A percentile compares a stretch with the other conserved stretches of the same genome.
Conservation (phyloP, 2,329 filamentous ascomycete genomes). For the Apiospora hydei region DNA sequence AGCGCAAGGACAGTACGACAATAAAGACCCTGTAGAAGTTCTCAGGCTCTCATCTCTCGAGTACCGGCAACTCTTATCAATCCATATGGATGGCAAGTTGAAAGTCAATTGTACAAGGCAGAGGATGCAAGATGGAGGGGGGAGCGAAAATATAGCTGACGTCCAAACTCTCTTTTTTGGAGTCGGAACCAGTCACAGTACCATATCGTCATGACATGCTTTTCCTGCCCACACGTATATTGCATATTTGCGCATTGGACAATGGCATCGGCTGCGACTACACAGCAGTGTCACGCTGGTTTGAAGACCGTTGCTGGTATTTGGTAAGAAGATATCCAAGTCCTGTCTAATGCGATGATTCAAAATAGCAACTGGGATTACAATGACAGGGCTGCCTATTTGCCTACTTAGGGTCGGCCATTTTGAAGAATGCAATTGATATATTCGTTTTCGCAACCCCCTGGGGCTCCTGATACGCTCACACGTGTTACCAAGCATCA, state of each 20-base stretch:
- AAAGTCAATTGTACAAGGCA: background rate
- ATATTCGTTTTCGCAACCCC: background rate
- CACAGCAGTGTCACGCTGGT: background rate
- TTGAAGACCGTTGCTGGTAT: no score
- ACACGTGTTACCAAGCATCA: background rate
- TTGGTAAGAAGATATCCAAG: background rate
- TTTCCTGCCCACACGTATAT: background rate
- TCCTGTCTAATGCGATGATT: background rate
- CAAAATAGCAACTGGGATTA: no score
- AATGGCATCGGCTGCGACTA: background rate
- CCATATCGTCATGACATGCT: background rate
- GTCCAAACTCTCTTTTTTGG: background rate
- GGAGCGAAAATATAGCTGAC: background rate
- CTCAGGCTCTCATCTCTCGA: background rate
- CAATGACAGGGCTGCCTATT: no score
- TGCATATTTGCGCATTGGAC: background rate
- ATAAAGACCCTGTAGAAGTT: background rate
- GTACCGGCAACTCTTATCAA: background rate
- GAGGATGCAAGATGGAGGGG: background rate
- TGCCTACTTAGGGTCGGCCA: no score
- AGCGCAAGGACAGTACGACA: background rate
- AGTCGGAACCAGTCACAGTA: background rate
- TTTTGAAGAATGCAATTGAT: background rate
- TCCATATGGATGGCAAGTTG: background rate
- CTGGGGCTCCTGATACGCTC: background rate